A percentile compares a stretch with the other conserved stretches of the same genome.
These are phyloP conservation scores for Pichia sp. DNA, from an alignment of 1,139 yeast genomes.

Conservation along the genomic window DNA sequence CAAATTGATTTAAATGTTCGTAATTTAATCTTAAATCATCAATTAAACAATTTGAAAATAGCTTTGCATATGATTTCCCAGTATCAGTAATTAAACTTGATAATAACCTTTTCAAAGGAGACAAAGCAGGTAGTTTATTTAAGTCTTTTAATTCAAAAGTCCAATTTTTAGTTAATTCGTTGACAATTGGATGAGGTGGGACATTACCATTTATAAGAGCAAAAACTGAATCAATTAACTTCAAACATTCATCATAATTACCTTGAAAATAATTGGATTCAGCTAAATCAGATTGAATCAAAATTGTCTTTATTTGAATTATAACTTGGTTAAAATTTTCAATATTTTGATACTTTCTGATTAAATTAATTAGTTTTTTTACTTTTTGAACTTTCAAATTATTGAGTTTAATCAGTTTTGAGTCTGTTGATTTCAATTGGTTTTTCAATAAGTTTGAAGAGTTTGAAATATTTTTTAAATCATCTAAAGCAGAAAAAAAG, in stretches of 20 bases:
- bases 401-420: conserved; percentile 40
- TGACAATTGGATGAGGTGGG: conserved; percentile 27
- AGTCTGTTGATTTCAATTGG: conserved; percentile 41
- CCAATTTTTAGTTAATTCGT: conserved; percentile 38
- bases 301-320: conserved; percentile 52
- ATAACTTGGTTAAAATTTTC: conserved; percentile 57
- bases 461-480: conserved; percentile 55
- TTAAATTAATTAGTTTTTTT: conserved; percentile 43
- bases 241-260: conserved; percentile 41
- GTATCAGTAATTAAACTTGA: conserved; percentile 49
- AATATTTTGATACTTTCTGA: conserved; percentile 53
- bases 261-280: conserved; percentile 40
- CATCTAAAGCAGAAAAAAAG: conserved; percentile 79
- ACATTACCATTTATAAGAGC: conserved; percentile 48
- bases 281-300: conserved; percentile 48
- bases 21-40: conserved; percentile 57
- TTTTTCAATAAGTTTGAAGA: conserved; percentile 50
- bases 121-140: conserved; percentile 51
- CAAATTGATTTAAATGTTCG: conserved; percentile 40
- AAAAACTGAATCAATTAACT: conserved; percentile 52
- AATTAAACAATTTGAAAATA: conserved; percentile 49
- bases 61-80: conserved; percentile 59
- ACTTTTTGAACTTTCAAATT: conserved; percentile 48
- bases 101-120: conserved; percentile 45
- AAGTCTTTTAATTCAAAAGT: conserved; percentile 47